phyloP scores from a whole-genome alignment of 805 yeast species.

The Candida ascalaphidarum region DNA sequence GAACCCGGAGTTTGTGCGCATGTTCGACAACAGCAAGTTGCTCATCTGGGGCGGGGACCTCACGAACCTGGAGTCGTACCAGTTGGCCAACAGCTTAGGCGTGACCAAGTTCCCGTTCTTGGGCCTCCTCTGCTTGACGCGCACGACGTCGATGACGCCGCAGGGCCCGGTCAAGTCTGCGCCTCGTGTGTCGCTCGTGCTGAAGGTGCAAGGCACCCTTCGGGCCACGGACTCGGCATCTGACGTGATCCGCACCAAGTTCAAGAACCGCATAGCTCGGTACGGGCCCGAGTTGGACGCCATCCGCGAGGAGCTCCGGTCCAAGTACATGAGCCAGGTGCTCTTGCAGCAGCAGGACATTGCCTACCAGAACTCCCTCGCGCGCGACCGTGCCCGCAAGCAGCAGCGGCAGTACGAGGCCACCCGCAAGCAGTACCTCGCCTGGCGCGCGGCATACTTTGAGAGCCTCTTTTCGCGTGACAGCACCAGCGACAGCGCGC shows the following conservation, averaged over 20 bases:
- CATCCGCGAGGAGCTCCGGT: constrained; percentile 56
- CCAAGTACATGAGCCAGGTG: constrained; percentile 46
- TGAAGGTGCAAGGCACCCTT: constrained; percentile 54
- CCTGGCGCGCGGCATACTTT: constrained; percentile 18
- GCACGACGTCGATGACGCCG: constrained; percentile 44
- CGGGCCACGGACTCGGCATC: constrained; percentile 9
- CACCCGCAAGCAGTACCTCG: constrained; percentile 30
- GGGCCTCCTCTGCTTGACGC: constrained; percentile 66
- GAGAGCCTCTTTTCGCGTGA: constrained; percentile 13
- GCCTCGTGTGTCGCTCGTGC: constrained; percentile 53
- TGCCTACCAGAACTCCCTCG: constrained; percentile 65
- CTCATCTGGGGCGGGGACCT: constrained; percentile 86
- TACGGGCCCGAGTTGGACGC: constrained; percentile 54
- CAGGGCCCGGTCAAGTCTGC: constrained; percentile 44
- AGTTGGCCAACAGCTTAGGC: constrained; percentile 66
- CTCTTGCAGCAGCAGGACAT: constrained; percentile 67
- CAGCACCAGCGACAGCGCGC: constrained; percentile 28
- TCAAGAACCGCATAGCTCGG: constrained; percentile 39
- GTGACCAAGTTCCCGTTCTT: constrained; percentile 75
- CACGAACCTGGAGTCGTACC: constrained; percentile 74
- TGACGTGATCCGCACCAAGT: constrained; percentile 26
- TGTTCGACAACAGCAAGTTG: constrained; percentile 35
- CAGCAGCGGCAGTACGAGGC: constrained; percentile 15
- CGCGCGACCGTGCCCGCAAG: constrained; percentile 52
- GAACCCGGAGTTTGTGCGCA: constrained; percentile 37